These are phyloP conservation scores for Clathrus columnatus DNA, from an alignment of 768 basidiomycete species.

Conservation along the genomic window DNA sequence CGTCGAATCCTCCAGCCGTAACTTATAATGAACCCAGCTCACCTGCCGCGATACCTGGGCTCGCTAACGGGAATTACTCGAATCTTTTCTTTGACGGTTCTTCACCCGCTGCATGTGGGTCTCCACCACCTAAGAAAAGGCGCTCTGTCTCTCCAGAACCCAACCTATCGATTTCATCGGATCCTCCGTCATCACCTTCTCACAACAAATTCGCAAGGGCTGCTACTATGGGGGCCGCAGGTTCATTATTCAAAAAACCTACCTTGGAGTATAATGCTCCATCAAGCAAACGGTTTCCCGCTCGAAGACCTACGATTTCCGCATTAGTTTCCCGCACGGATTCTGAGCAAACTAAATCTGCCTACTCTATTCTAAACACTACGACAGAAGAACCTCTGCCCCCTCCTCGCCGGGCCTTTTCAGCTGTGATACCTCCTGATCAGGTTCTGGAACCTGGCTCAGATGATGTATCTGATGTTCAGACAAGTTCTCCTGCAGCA, in stretches of 20 bases:
- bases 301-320: constrained; percentile 59
- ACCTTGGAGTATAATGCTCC: constrained; percentile 47
- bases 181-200: constrained; percentile 35
- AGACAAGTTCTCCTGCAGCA: constrained; percentile 54
- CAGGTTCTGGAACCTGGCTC: constrained; percentile 22
- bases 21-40: constrained; percentile 29
- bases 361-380: constrained; percentile 31
- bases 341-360: constrained; percentile 25
- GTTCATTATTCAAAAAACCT: constrained; percentile 31
- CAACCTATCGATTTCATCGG: constrained; percentile 2
- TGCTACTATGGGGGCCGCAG: constrained; percentile 19
- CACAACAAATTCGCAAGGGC: constrained; percentile 40
- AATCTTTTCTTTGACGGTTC: constrained; percentile 51
- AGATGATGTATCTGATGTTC: constrained; percentile 47
- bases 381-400: constrained; percentile 28
- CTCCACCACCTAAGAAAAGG: constrained; percentile 27
- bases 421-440: constrained; percentile 49
- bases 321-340: constrained; percentile 47
- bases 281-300: constrained; percentile 38
- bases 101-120: constrained; percentile 31
- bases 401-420: constrained; percentile 63
- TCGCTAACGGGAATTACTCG: constrained; percentile 33
- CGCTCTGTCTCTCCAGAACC: constrained; percentile 24
- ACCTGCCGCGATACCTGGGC: constrained; percentile 19
- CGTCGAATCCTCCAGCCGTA: constrained; percentile 22